Percentiles rank a stretch among this genome's conserved stretches.
These are phyloP conservation scores for Bryopsis sp. DNA, from an alignment of 139 green algal genomes.

Conservation along the genomic window DNA sequence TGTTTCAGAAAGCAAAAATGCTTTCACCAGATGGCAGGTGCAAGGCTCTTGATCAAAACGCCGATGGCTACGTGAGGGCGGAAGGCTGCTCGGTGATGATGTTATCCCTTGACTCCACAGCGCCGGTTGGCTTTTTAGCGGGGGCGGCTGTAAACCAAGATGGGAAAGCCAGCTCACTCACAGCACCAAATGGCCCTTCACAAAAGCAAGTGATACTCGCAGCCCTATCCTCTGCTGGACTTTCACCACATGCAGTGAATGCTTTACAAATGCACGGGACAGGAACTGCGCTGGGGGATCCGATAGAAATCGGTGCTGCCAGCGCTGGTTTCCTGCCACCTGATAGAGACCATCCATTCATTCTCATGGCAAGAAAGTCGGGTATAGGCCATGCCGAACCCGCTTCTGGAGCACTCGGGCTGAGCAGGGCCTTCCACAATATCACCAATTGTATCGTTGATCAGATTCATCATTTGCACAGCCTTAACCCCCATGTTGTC, in stretches of 20 bases:
- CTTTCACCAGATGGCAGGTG: constrained; percentile 67
- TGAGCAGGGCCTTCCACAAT: constrained; percentile 26
- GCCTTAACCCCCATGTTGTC: constrained; percentile 51
- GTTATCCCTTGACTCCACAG: constrained; percentile 12
- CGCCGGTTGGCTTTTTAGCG: constrained; percentile 32
- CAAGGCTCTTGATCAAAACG: constrained; percentile 69
- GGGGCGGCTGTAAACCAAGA: constrained; percentile 82
- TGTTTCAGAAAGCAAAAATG: constrained; percentile 59
- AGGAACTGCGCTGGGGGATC: constrained; percentile 56
- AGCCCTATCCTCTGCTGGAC: constrained; percentile 30
- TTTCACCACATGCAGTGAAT: constrained; percentile 13
- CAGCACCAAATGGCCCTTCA: constrained; percentile 67
- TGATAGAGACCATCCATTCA: constrained; percentile 21
- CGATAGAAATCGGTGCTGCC: constrained; percentile 56
- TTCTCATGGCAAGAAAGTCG: constrained; percentile 54
- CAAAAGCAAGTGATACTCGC: constrained; percentile 52
- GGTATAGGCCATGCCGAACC: constrained; percentile 65
- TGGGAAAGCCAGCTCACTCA: constrained; percentile 71
- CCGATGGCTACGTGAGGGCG: constrained; percentile 69
- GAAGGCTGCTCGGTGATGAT: constrained; percentile 34
- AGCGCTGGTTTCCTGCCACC: constrained; percentile 20
- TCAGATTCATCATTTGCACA: constrained; percentile 49
- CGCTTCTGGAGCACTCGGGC: constrained; percentile 48
- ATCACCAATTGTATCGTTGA: background rate
- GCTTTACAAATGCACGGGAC: constrained; percentile 67